Evolutionary conservation across 768 basidiomycete genomes (phyloP).

Genomic region (Cystofilobasidium ferigula): DNA sequence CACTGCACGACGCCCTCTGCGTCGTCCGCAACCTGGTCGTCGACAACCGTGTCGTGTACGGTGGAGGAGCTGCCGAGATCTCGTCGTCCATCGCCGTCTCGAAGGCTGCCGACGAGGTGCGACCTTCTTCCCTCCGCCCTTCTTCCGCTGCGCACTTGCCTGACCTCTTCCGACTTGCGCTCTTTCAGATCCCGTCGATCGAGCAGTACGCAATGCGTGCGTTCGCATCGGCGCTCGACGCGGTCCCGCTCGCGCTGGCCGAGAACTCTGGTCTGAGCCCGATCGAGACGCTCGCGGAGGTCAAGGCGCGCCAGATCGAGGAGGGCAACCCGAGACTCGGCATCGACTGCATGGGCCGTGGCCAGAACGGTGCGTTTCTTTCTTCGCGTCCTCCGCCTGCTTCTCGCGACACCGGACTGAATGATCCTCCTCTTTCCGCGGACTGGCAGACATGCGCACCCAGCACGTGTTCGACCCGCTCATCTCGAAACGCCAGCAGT

Average conservation of each 20-base stretch:
- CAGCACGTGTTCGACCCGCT: conserved; percentile 95
- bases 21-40: conserved; percentile 89
- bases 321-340: conserved; percentile 78
- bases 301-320: conserved; percentile 80
- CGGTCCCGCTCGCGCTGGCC: conserved; percentile 88
- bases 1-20: conserved; percentile 93
- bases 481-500: conserved; percentile 95
- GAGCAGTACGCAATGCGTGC: conserved; percentile 99
- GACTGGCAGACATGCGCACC: conserved; percentile 75
- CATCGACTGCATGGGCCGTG: conserved; percentile 79
- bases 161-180: not conserved
- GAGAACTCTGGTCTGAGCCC: conserved; percentile 96
- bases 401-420: not conserved
- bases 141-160: not conserved
- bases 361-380: conserved; percentile 89
- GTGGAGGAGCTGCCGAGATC: conserved; percentile 96
- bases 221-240: conserved; percentile 89
- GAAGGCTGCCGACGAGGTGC: conserved; percentile 84
- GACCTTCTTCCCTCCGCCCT: conserved; percentile 23
- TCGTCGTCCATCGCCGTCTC: conserved; percentile 84
- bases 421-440: not conserved
- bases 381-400: conserved; percentile 32
- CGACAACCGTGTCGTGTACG: conserved; percentile 94
- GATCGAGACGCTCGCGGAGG: conserved; percentile 90
- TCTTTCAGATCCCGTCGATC: conserved; percentile 71